Base-by-base conservation (phyloP, 192 early-diverging fungal species). In the Coemansia sp. region DNA sequence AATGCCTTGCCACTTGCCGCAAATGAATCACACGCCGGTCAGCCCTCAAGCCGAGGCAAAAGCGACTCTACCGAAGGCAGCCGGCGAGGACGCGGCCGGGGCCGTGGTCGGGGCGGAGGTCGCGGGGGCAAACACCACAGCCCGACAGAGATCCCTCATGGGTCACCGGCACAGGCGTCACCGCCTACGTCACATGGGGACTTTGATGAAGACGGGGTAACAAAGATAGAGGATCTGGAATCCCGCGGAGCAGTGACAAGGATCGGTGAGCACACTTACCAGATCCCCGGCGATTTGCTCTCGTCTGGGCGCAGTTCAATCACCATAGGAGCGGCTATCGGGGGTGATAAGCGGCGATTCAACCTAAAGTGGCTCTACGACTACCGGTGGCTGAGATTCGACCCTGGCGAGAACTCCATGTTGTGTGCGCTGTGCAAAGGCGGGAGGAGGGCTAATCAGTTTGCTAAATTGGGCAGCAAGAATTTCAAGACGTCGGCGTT, bases 401-500 rank as follows among this genome's bases (percentile, higher is more conserved):
- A 82, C 20, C 64, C 66, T 2, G 6, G 60, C 5, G 13, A 48
- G 12, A 82, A 82, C 37, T 59, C 67, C 39, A 82, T 82, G 79
- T n/a, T 76, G 28, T 82, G 79, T 48, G 64, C 73, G 11, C 41
- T 72, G 64, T 82, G 79, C 65, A 72, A 67, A 43, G n/a, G n/a
- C 20, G 70, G 70, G 23, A 65, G 47, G 45, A 62, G 74, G 1
- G 79, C 73, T 13, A 82, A 75, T 34, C 79, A 75, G 70, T 82
- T 82, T 66, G 79, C 79, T 23, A 82, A 76, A 25, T 45, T 47
- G 6, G 79, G 79, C 8, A 82, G 79, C 43, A 63, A 74, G 6
- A 82, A 82, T 48, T 82, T 82, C 38, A 82, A 82, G 60, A 82
- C 79, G 0, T 76, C 73, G 52, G 79, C 79, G 14, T 35, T 82